Conservation (phyloP, 2,329 filamentous ascomycete genomes). For the Trichoderma asperellum region DNA sequence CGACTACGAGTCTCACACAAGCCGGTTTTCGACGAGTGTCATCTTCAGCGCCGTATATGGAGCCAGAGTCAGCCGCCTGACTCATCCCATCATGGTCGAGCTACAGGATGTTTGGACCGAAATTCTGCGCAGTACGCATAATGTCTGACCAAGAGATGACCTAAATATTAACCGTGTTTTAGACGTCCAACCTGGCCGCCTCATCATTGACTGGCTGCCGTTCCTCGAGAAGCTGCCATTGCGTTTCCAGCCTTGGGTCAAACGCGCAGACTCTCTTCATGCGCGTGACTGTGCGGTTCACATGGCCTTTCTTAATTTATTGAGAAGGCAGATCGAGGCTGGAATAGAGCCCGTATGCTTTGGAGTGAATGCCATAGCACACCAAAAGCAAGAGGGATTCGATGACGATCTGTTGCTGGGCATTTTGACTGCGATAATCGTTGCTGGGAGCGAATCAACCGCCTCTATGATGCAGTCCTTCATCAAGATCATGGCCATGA, state of each 20-base stretch:
- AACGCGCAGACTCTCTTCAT: neutral
- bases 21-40: conserved; percentile 12
- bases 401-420: neutral
- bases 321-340: neutral
- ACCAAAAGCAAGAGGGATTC: neutral
- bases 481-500: conserved; percentile 17
- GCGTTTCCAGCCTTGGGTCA: conserved; percentile 19
- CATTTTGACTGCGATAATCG: neutral
- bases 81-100: conserved; percentile 15
- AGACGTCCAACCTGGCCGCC: conserved; percentile 11
- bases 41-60: conserved; percentile 26
- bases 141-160: no score
- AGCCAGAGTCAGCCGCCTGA: neutral
- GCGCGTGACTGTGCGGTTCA: neutral
- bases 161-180: neutral
- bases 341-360: neutral
- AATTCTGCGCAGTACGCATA: neutral
- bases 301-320: neutral
- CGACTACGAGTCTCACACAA: neutral
- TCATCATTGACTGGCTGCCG: conserved; percentile 25
- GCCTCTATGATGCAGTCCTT: neutral
- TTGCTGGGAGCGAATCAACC: conserved; percentile 6
- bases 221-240: conserved; percentile 21
- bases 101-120: conserved; percentile 6
- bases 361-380: neutral